These are phyloP conservation scores for Euphorbia tirucalli DNA, from an alignment of 345 rosid species.

Conservation along the genomic window DNA sequence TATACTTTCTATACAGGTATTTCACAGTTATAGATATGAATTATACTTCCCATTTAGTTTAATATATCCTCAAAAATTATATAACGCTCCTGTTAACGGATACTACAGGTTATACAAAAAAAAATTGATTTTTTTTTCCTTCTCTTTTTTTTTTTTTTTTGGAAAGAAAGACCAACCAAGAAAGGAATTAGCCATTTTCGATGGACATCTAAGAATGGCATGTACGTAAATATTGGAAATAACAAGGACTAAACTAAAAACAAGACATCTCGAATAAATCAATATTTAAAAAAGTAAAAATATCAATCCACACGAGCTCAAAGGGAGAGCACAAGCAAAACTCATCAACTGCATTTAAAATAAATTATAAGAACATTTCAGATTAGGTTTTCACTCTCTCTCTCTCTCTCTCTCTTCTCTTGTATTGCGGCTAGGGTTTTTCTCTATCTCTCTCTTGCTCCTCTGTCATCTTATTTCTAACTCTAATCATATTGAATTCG, in stretches of 20 bases:
- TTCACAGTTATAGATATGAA: too few relatives aligned
- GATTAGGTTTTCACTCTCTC: conserved; percentile 22
- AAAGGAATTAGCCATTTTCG: background rate
- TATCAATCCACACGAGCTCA: conserved; percentile 8
- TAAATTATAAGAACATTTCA: too few relatives aligned
- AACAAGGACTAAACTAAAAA: background rate
- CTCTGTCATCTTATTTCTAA: too few relatives aligned
- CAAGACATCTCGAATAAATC: background rate
- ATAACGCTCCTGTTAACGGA: too few relatives aligned
- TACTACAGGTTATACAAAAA: too few relatives aligned
- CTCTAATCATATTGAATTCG: background rate
- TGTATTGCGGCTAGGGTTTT: background rate
- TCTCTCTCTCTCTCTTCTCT: background rate
- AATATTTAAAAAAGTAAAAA: background rate
- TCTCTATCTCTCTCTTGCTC: background rate
- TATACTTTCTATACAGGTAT: too few relatives aligned
- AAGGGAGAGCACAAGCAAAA: background rate
- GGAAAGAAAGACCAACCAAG: background rate
- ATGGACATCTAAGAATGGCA: conserved; percentile 3
- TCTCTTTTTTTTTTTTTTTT: too few relatives aligned
- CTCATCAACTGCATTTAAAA: too few relatives aligned
- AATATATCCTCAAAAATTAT: too few relatives aligned
- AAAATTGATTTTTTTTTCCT: too few relatives aligned
- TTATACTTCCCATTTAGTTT: too few relatives aligned
- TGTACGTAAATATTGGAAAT: conserved; percentile 16